Base-by-base conservation (phyloP, 352 stramenopile genomes). In the Labyrinthula sp. region DNA sequence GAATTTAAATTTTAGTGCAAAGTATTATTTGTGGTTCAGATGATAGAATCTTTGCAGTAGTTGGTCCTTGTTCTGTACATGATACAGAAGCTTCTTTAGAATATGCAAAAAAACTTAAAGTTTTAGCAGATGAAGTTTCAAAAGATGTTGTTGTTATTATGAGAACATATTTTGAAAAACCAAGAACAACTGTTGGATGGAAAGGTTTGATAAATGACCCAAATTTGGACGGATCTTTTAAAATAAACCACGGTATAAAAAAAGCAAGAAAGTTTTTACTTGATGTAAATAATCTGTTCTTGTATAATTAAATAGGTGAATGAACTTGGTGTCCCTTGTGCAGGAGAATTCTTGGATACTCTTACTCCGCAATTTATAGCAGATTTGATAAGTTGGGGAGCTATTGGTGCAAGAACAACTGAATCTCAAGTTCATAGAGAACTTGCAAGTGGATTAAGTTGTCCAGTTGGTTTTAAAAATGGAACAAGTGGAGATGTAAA, bases 391-490 rank as follows among this genome's bases (percentile, higher is more conserved):
- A 78, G 67, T 55, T 85, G 74, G 74, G 74, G 74, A 18, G 74
- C 72, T 21, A 85, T 85, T n/a, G 74, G 74, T n/a, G 74, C 74
- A 4, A 69, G 74, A 38, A 85, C 74, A 21, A 85, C 74, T 50
- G 74, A 85, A 62, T 81, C 71, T 45, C 74, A 85, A 56, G 52
- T 85, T 38, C 74, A 85, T 58, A 73, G 74, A 29, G 74, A 85
- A 54, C 70, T 85, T 38, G 80, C 73, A 46, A 82, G 72, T 22
- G 74, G 74, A 33, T 60, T 85, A 2, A 82, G 72, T 24, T 82
- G 82, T 72, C 73, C 74, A 8, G 76, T 85, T n/a, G 74, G 74
- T 50, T 85, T 85, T 61, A 85, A 85, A 63, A 85, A 85, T 57
- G 74, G 73, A 61, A 82, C 74, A 38, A 70, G 74, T 30, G 74